phyloP scores from a whole-genome alignment of 306 rosid genomes.

The Hylodesmum podocarpum region DNA sequence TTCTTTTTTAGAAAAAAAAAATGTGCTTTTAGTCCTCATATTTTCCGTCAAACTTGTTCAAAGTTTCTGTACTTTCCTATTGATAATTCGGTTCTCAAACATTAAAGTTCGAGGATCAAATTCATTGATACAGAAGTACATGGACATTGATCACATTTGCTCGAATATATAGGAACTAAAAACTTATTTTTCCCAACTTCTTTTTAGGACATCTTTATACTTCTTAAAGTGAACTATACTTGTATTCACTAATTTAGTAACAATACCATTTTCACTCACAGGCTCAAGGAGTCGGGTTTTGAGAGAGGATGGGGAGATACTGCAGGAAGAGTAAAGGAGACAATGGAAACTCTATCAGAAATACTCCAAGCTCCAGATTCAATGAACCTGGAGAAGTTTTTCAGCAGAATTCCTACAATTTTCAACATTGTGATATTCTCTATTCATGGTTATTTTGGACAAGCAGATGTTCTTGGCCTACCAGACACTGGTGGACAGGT shows the following conservation, averaged over 20 bases:
- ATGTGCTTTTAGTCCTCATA: no score
- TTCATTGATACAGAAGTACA: no score
- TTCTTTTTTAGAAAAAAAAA: no score
- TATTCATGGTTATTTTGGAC: conserved; percentile 92
- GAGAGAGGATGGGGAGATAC: conserved; percentile 90
- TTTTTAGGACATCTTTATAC: no score
- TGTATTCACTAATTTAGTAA: not conserved
- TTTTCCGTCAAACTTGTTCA: no score
- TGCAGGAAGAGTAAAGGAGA: conserved; percentile 66
- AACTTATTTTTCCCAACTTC: no score
- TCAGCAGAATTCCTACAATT: conserved; percentile 62
- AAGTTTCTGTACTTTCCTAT: no score
- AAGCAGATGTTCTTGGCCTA: conserved; percentile 88
- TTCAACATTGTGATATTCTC: conserved; percentile 76
- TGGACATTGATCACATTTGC: no score
- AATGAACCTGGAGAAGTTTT: conserved; percentile 54
- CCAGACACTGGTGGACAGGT: conserved; percentile 98
- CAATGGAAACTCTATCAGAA: conserved; percentile 60
- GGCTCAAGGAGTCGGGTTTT: conserved; percentile 77
- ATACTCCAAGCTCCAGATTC: conserved; percentile 82
- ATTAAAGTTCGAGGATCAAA: no score
- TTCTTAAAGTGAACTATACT: not conserved
- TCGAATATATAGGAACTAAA: no score
- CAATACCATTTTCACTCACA: conserved; percentile 25
- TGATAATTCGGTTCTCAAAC: no score